Conservation (phyloP, 1,284 basidiomycete species). For the Microbotryum violaceum region DNA sequence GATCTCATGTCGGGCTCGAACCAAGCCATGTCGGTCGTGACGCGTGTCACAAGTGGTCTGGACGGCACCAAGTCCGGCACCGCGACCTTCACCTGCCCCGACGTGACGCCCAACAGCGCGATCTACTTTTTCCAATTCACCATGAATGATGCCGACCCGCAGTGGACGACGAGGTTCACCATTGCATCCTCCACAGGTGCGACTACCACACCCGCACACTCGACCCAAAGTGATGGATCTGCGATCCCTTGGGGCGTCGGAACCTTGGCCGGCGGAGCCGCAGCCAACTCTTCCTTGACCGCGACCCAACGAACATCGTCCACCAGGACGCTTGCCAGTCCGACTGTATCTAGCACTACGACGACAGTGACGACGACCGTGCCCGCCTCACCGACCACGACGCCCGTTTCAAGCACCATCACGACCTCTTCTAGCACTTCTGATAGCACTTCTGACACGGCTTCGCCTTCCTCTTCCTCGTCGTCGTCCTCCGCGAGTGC, state of each 20-base stretch:
- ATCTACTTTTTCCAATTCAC: slow-evolving; percentile 63
- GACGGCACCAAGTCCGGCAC: slow-evolving; percentile 52
- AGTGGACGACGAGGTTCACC: slow-evolving; percentile 74
- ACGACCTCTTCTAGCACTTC: no score
- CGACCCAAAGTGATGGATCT: slow-evolving; percentile 52
- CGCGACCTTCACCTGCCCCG: slow-evolving; percentile 57
- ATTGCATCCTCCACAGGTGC: slow-evolving; percentile 55
- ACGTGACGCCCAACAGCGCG: slow-evolving; percentile 60
- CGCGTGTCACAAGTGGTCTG: slow-evolving; percentile 9
- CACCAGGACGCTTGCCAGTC: no score
- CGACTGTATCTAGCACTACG: no score
- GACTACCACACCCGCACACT: slow-evolving; percentile 10
- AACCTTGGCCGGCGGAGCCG: slow-evolving; percentile 46
- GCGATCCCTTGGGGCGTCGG: slow-evolving; percentile 65
- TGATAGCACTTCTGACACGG: no score
- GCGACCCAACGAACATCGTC: no score
- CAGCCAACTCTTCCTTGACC: no score
- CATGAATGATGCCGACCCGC: slow-evolving; percentile 40
- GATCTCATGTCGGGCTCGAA: slow-evolving; percentile 74
- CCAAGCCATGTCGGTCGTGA: slow-evolving; percentile 50
- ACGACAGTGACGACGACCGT: no score
- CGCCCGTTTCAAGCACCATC: no score
- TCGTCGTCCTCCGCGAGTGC: no score
- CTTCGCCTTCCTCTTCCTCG: no score
- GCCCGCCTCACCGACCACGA: no score